Conservation (phyloP, 257 asterid species). For the Anisodus tanguticus region DNA sequence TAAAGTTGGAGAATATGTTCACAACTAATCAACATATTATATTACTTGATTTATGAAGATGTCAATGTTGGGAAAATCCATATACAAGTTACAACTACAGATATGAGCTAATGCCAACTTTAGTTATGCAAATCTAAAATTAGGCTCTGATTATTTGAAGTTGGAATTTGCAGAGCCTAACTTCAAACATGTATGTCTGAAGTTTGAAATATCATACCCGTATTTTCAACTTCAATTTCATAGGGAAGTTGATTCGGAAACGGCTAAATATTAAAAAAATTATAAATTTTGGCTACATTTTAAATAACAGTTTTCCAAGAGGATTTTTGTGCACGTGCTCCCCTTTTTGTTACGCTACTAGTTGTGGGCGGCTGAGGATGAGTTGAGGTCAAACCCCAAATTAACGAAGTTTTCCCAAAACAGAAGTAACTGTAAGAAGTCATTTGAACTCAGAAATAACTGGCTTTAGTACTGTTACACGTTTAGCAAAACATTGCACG, state of each 20-base stretch:
- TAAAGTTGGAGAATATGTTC: neutral
- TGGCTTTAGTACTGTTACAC: too few species aligned
- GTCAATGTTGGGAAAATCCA: neutral
- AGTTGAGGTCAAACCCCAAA: neutral
- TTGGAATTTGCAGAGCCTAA: neutral
- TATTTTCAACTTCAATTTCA: neutral
- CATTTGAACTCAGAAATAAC: too few species aligned
- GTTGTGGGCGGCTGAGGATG: neutral
- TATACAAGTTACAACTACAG: neutral
- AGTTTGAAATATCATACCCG: neutral
- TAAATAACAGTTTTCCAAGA: neutral
- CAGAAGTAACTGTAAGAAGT: neutral
- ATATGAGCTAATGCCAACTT: neutral
- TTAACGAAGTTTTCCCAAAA: neutral
- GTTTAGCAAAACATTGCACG: too few species aligned
- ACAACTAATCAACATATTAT: neutral
- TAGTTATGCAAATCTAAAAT: neutral
- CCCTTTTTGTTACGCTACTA: neutral
- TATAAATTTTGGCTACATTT: neutral
- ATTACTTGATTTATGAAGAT: neutral
- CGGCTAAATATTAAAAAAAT: too few species aligned
- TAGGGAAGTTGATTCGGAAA: too few species aligned
- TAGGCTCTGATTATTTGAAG: neutral
- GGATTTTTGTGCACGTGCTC: neutral
- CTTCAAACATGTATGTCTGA: neutral